Conservation (phyloP, 1,139 yeast species). For the Casaregolazyma lundiana region DNA sequence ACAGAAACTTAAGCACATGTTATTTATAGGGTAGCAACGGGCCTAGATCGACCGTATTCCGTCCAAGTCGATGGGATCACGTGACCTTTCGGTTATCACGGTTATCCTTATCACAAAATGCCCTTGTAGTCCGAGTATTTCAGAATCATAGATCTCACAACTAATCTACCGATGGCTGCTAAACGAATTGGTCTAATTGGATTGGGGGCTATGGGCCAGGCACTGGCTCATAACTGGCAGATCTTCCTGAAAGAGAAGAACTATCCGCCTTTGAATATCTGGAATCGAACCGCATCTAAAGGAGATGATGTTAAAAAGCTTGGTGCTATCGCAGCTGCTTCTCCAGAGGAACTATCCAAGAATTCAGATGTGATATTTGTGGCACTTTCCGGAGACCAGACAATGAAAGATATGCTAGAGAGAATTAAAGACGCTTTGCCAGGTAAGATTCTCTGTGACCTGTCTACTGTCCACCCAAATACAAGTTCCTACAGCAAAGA, state of each 20-base stretch:
- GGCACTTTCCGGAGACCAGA: slow-evolving; percentile 21
- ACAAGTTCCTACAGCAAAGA: slow-evolving; percentile 21
- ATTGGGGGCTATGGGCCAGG: slow-evolving; percentile 25
- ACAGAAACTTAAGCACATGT: too few species aligned
- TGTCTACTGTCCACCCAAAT: slow-evolving; percentile 30
- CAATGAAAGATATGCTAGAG: slow-evolving; percentile 14
- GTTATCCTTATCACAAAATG: background rate
- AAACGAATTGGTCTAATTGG: slow-evolving; percentile 17
- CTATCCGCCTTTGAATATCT: slow-evolving; percentile 16
- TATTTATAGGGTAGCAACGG: too few species aligned
- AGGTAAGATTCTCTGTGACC: slow-evolving; percentile 27
- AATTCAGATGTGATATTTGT: slow-evolving; percentile 18
- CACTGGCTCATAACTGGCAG: slow-evolving; percentile 22
- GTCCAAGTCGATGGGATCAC: too few species aligned
- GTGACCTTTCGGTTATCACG: too few species aligned
- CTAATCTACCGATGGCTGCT: slow-evolving; percentile 1
- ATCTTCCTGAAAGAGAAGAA: slow-evolving; percentile 13
- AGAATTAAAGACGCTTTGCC: slow-evolving; percentile 10
- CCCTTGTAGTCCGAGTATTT: background rate
- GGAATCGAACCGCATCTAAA: slow-evolving; percentile 21
- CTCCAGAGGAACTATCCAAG: slow-evolving; percentile 17
- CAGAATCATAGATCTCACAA: background rate
- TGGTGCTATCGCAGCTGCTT: slow-evolving; percentile 19
- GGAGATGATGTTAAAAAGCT: slow-evolving; percentile 19
- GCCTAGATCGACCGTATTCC: too few species aligned